Base-by-base conservation (phyloP, 768 basidiomycete species). In the Phanerochaete sordida region DNA sequence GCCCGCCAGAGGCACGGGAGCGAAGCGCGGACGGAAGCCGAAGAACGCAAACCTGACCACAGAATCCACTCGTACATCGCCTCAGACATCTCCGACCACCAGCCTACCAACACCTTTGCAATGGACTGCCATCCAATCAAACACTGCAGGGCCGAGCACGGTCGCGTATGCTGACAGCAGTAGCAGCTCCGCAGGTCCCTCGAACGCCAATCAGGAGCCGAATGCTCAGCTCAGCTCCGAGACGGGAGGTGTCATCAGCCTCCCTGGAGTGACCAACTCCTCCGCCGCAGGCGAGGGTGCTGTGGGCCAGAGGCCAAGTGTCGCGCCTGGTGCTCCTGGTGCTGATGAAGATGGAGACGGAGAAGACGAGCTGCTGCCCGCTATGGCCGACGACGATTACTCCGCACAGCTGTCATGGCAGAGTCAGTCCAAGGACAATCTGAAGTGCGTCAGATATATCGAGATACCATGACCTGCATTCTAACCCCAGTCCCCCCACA, bases 321-420 rank as follows among this genome's bases (percentile, higher is more conserved):
- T 58, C 8, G 57, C 60, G 27, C 39, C 51, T 8, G 59, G 65
- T 1, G 56, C 58, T 11, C 60, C 62, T 3, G 58, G 61, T 39
- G 73, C 68, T 39, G 77, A 78, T 33, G 82, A 81, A 50, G 81
- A 88, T n/a, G 89, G 74, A 0, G 91, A 87, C 59, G 89, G 81
- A 11, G 90, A 92, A 52, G 91, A 93, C 59, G 90, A 93, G 64
- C 70, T 90, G 45, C 69, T 91, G 33, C 89, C 90, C 46, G 89
- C 88, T 8, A 92, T 93, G 91, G 91, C 90, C 1, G 91, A 93
- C 62, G 91, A 93, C 62, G 91, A 93, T 63, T 93, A 91, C 71
- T 91, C 90, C 12, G 88, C 90, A 1, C 91, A 92, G 66, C 70
- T 87, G 57, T 87, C 86, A 3, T 92, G 86, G 84, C 87, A 92